Evolutionary conservation across 2,329 filamentous ascomycete genomes (phyloP), one percentile per base, ranked within the genome.

Genomic region (Nothopassalora personata): DNA sequence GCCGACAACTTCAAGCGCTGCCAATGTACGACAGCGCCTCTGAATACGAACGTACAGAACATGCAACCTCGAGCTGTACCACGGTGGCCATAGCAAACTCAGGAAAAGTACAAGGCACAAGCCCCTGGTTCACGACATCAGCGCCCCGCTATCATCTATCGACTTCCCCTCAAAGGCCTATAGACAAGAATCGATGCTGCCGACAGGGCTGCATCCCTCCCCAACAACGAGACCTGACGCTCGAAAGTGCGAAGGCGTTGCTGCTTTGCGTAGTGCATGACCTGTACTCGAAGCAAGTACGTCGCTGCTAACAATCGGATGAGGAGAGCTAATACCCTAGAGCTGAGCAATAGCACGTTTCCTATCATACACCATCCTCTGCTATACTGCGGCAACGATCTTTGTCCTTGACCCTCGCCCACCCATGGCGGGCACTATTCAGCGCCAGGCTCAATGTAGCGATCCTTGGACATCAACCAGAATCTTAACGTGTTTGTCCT

Each of bases 401-500:
- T 23, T 23, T 23, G 23, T 23, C 23, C 23, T 23, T 23, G 23
- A 3, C 23, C 23, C 23, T 23, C 1, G 23, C 23, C 23, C 23
- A 23, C 23, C 23, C 23, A 23, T 23, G 1, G 15, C 7, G n/a
- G 15, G 8, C 43, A 9, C 15, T 2, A 46, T 23, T n/a, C 43
- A 46, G 2, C 46, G 18, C 27, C 46, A 28, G 18, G 4, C 10
- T 30, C 46, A 51, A 18, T 18, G 49, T 53, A 66, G 43, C 10
- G 61, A 64, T 23, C 47, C 62, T 28, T 64, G 62, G 30, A 72
- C 65, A 60, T 84, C 79, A 1, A 87, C 81, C 49, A 87, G 63
- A 31, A 87, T 82, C 73, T 87, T 87, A 30, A 86, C 83, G 65
- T 86, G 82, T 55, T 79, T 81, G 49, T 86, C 82, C 66, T 83